These are phyloP conservation scores for Daldinia childiae DNA, from an alignment of 495 filamentous ascomycete species.

Conservation along the genomic window DNA sequence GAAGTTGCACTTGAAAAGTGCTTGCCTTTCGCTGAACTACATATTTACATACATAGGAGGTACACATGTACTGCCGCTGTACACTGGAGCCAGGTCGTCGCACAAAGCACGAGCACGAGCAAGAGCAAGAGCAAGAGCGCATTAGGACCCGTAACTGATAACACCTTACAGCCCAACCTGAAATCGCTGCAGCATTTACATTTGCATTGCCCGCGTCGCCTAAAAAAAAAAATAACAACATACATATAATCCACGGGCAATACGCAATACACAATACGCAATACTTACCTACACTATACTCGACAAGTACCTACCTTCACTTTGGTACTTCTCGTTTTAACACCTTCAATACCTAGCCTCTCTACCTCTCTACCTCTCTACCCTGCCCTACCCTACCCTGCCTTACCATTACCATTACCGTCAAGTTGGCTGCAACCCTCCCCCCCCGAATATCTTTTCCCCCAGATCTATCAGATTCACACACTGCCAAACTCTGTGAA, in stretches of 20 bases:
- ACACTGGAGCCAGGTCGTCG: constrained; percentile 25
- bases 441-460: constrained; percentile 31
- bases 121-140: constrained; percentile 37
- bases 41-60: no score
- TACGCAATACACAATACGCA: background rate
- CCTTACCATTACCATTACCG: constrained; percentile 33
- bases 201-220: constrained; percentile 36
- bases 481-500: constrained; percentile 29
- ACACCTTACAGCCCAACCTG: constrained; percentile 37
- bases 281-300: no score
- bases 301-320: background rate
- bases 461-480: constrained; percentile 44
- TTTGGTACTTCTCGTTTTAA: constrained; percentile 12
- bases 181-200: constrained; percentile 22
- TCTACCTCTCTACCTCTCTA: background rate
- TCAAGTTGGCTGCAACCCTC: constrained; percentile 35
- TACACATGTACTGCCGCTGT: constrained; percentile 33
- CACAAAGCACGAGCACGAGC: constrained; percentile 40
- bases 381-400: constrained; percentile 10
- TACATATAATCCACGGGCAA: background rate
- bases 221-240: constrained; percentile 13
- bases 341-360: no score
- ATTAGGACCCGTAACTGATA: constrained; percentile 40
- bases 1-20: constrained; percentile 15
- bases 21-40: constrained; percentile 28